These are phyloP conservation scores for Alliaria petiolata DNA, from an alignment of 345 rosid genomes.

Conservation along the genomic window DNA sequence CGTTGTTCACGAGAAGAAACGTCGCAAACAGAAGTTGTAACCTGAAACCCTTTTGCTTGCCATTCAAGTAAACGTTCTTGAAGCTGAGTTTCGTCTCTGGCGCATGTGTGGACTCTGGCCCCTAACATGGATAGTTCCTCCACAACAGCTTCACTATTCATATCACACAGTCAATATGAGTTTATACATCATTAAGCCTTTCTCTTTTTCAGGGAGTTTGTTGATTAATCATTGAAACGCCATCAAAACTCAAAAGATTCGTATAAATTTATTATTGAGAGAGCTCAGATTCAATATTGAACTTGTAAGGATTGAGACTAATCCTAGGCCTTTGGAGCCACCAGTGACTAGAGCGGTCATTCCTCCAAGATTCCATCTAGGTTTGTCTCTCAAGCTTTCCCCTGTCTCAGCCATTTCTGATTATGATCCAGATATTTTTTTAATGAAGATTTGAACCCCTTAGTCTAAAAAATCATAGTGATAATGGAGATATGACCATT, in stretches of 20 bases:
- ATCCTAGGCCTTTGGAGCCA: slow-evolving; percentile 33
- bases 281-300: neutral
- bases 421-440: too few relatives aligned
- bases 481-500: too few relatives aligned
- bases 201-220: neutral
- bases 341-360: slow-evolving; percentile 31
- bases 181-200: neutral
- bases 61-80: slow-evolving; percentile 19
- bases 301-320: neutral
- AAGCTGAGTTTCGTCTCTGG: slow-evolving; percentile 27
- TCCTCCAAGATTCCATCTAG: slow-evolving; percentile 25
- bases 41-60: slow-evolving; percentile 26
- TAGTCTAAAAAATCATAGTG: too few relatives aligned
- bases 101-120: slow-evolving; percentile 29
- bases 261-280: neutral
- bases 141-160: slow-evolving; percentile 29
- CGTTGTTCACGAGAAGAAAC: slow-evolving; percentile 26
- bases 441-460: too few relatives aligned
- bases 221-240: neutral
- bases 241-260: too few relatives aligned
- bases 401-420: neutral
- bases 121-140: slow-evolving; percentile 27
- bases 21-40: slow-evolving; percentile 21
- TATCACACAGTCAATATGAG: neutral
- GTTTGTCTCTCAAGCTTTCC: neutral